These are phyloP conservation scores for Pythium sp. DNA, from an alignment of 352 stramenopile genomes.

Conservation along the genomic window DNA sequence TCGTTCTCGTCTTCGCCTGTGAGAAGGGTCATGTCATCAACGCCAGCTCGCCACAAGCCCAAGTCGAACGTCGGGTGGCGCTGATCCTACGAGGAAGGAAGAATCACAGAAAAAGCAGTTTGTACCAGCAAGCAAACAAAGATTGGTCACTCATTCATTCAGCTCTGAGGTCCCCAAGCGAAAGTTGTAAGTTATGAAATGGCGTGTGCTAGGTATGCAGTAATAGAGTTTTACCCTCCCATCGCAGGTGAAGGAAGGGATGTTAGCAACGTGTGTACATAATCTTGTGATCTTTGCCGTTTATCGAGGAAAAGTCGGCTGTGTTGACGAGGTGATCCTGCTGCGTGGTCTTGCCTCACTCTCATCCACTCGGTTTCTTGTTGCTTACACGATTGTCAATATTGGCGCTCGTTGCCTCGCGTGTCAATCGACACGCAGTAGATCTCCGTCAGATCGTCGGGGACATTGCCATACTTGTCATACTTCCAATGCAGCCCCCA, in stretches of 20 bases:
- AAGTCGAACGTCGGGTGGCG: constrained; percentile 68
- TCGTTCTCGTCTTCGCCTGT: constrained; percentile 27
- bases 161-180: background rate
- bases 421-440: background rate
- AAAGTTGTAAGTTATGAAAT: constrained; percentile 9
- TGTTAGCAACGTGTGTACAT: background rate
- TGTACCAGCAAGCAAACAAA: background rate
- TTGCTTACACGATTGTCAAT: background rate
- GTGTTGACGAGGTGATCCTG: background rate
- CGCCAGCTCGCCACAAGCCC: constrained; percentile 39
- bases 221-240: constrained; percentile 1
- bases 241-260: background rate
- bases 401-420: background rate
- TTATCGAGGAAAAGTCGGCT: background rate
- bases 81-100: constrained; percentile 17
- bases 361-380: background rate
- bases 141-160: background rate
- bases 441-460: background rate
- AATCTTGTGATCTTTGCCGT: background rate
- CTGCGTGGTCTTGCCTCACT: background rate
- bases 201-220: background rate
- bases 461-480: background rate
- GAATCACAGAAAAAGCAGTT: background rate
- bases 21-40: constrained; percentile 26
- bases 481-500: too few relatives aligned